Evolutionary conservation across 2,329 filamentous ascomycete genomes (phyloP).

Genomic region (Phaeosphaeria sp.): DNA sequence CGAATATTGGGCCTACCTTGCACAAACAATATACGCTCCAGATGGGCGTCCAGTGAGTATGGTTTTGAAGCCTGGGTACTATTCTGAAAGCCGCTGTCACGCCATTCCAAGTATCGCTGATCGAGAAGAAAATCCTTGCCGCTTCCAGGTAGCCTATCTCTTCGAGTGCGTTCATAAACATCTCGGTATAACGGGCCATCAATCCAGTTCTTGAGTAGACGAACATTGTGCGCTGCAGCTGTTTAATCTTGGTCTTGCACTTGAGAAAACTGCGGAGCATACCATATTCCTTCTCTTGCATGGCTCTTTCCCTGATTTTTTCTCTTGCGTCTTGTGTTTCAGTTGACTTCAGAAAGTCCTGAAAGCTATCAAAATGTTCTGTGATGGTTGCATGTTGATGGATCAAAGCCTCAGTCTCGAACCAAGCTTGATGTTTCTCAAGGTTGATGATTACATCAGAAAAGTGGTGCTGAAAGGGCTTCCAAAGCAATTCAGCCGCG

Average conservation of each 20-base stretch:
- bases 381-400: not conserved
- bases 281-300: not conserved
- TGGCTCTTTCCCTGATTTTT: not conserved
- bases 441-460: not conserved
- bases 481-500: not conserved
- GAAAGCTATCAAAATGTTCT: not conserved
- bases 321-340: not conserved
- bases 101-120: not conserved
- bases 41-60: not conserved
- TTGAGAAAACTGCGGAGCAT: not conserved
- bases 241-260: not conserved
- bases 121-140: slow-evolving; percentile 1
- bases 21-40: not conserved
- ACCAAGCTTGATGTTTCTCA: not conserved
- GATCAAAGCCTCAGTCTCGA: slow-evolving; percentile 1
- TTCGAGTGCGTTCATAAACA: not conserved
- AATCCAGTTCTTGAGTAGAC: not conserved
- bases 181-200: not conserved
- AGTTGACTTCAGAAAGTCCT: not conserved
- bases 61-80: too few relatives aligned
- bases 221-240: not conserved
- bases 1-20: not conserved
- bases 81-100: not conserved
- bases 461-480: not conserved
- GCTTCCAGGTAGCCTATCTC: slow-evolving; percentile 2